Percentiles rank a stretch among this genome's conserved stretches.
Evolutionary conservation across 2,329 filamentous ascomycete species (phyloP).

Genomic region (Podosphaera fusca): DNA sequence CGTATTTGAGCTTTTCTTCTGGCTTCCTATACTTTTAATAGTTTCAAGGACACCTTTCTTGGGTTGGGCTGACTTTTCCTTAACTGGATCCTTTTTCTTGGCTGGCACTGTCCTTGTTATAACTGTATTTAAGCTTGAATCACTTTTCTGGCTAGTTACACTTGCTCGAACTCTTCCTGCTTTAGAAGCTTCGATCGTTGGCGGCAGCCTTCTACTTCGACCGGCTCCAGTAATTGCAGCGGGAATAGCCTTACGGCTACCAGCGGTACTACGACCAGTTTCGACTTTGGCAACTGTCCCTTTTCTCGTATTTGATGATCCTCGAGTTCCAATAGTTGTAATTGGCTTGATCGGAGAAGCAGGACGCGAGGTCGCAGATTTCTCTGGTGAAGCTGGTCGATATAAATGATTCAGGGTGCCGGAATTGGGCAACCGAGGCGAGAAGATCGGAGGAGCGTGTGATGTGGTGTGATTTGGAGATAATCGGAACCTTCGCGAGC

Average conservation of each 20-base stretch:
- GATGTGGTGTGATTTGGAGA: conserved; percentile 18
- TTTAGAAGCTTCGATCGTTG: conserved; percentile 19
- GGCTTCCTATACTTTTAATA: conserved; percentile 28
- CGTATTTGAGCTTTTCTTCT: conserved; percentile 27
- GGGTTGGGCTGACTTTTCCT: conserved; percentile 18
- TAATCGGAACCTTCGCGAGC: conserved; percentile 17
- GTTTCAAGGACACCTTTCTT: conserved; percentile 32
- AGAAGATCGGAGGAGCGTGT: conserved; percentile 36
- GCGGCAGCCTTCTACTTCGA: conserved; percentile 11
- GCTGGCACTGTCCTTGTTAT: conserved; percentile 28
- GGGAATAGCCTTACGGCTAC: conserved; percentile 17
- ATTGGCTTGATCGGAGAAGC: conserved; percentile 36
- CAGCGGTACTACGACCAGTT: conserved; percentile 23
- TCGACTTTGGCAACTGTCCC: conserved; percentile 39
- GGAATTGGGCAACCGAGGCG: conserved; percentile 63
- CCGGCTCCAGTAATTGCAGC: conserved; percentile 7
- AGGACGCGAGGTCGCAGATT: conserved; percentile 33
- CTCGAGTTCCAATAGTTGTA: conserved; percentile 13
- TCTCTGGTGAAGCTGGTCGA: conserved; percentile 21
- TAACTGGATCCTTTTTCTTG: conserved; percentile 17
- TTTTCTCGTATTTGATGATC: conserved; percentile 24
- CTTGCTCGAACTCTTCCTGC: conserved; percentile 32
- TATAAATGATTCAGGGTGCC: conserved; percentile 20
- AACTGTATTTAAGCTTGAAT: conserved; percentile 30
- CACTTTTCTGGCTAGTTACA: conserved; percentile 37